phyloP scores from a whole-genome alignment of 352 stramenopile genomes.

The Globisporangium emineosum region DNA sequence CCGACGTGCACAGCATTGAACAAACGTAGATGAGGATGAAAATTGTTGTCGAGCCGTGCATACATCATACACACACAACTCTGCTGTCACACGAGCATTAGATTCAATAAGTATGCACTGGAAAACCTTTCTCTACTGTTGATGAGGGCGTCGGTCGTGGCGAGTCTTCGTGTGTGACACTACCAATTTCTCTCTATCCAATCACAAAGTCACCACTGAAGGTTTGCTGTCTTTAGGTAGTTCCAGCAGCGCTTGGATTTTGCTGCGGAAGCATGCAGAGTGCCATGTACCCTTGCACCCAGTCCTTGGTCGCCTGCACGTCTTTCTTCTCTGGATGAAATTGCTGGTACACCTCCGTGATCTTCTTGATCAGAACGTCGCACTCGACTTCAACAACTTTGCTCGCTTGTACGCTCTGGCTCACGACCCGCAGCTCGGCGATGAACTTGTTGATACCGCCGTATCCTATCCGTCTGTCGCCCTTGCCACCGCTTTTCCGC shows the following conservation, averaged over 20 bases:
- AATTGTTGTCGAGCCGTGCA: neutral
- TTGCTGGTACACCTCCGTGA: constrained; percentile 49
- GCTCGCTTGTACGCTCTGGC: constrained; percentile 30
- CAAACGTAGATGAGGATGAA: neutral
- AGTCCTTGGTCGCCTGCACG: constrained; percentile 24
- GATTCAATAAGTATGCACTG: neutral
- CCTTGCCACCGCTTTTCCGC: constrained; percentile 21
- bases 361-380: constrained; percentile 37
- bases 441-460: constrained; percentile 68
- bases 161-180: neutral
- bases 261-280: constrained; percentile 31
- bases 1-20: neutral
- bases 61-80: neutral
- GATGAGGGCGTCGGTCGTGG: neutral
- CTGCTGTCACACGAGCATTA: neutral
- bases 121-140: neutral
- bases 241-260: neutral
- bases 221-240: neutral
- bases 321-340: constrained; percentile 54
- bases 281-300: constrained; percentile 33
- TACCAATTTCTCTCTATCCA: neutral
- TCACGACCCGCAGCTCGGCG: constrained; percentile 54
- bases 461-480: constrained; percentile 46
- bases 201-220: neutral
- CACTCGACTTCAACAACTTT: constrained; percentile 33